Evolutionary conservation across 495 filamentous ascomycete genomes (phyloP).

Genomic region (Neurospora sp.): DNA sequence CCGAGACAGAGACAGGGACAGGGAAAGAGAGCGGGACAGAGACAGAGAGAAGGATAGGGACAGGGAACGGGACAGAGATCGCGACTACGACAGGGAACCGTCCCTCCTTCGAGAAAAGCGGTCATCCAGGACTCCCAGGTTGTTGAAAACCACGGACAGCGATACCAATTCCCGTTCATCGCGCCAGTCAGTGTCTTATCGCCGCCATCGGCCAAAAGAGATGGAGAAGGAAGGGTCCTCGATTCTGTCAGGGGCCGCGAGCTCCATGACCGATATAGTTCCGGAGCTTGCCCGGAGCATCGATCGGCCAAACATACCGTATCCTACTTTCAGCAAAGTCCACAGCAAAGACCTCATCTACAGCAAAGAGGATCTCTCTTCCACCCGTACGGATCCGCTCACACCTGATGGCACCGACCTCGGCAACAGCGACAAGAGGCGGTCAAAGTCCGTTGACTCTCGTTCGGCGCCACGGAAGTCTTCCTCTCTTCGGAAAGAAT

Average conservation of each 20-base stretch:
- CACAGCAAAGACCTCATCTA: conserved; percentile 75
- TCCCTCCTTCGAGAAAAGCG: conserved; percentile 11
- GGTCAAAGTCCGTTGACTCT: conserved; percentile 28
- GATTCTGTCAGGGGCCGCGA: conserved; percentile 17
- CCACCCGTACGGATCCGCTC: conserved; percentile 42
- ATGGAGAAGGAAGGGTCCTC: conserved; percentile 25
- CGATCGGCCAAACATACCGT: conserved; percentile 55
- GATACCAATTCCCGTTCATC: conserved; percentile 12
- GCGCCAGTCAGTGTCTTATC: conserved; percentile 24
- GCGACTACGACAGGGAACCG: conserved; percentile 6
- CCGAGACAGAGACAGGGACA: conserved; percentile 13
- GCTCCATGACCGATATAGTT: conserved; percentile 36
- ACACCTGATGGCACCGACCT: conserved; percentile 76
- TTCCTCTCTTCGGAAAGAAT: conserved; percentile 21
- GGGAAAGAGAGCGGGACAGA: not conserved
- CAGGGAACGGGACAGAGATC: not conserved
- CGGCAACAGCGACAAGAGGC: conserved; percentile 38
- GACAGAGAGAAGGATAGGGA: conserved; percentile 6
- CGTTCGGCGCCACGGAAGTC: conserved; percentile 12
- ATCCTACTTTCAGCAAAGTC: conserved; percentile 79
- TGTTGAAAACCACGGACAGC: conserved; percentile 23
- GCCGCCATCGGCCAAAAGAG: conserved; percentile 29
- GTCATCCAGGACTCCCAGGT: conserved; percentile 28
- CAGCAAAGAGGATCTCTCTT: conserved; percentile 45
- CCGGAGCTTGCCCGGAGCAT: conserved; percentile 37